These are phyloP conservation scores for Trebouxia sp. DNA, from an alignment of 139 green algal species.

Conservation along the genomic window DNA sequence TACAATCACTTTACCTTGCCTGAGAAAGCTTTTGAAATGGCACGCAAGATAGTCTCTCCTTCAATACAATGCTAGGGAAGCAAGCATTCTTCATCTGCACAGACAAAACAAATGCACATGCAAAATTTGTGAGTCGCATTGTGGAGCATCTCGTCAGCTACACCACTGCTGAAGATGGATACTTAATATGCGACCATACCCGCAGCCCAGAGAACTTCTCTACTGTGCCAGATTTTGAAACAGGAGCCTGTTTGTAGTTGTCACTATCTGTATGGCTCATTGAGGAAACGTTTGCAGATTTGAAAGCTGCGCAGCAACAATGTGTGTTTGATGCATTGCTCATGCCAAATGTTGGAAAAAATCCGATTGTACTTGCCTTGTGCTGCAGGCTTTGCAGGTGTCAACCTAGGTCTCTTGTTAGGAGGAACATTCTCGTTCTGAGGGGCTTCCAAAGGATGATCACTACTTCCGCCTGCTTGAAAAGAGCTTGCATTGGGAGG, in stretches of 20 bases:
- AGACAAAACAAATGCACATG: background rate
- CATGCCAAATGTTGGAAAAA: too few species aligned
- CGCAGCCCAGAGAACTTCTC: conserved; percentile 10
- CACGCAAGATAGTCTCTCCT: conserved; percentile 32
- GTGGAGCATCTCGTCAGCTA: background rate
- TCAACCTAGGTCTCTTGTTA: conserved; percentile 4
- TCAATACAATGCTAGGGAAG: conserved; percentile 47
- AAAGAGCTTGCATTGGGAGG: too few species aligned
- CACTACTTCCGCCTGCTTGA: too few species aligned
- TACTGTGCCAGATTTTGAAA: background rate
- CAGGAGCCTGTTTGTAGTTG: too few species aligned
- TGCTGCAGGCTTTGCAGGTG: background rate
- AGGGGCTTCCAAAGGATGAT: background rate
- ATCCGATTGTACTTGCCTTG: conserved; percentile 9
- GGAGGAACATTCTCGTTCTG: background rate
- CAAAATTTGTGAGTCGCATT: background rate
- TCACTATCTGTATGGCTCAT: too few species aligned
- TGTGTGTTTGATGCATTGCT: too few species aligned
- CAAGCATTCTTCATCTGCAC: conserved; percentile 51
- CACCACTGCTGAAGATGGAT: background rate
- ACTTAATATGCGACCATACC: background rate
- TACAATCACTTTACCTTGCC: conserved; percentile 32
- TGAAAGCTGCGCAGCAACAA: too few species aligned
- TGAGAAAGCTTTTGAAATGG: conserved; percentile 37
- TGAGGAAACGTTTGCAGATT: too few species aligned